Conservation (phyloP, 2,329 filamentous ascomycete genomes). For the Neopestalotiopsis sp. region DNA sequence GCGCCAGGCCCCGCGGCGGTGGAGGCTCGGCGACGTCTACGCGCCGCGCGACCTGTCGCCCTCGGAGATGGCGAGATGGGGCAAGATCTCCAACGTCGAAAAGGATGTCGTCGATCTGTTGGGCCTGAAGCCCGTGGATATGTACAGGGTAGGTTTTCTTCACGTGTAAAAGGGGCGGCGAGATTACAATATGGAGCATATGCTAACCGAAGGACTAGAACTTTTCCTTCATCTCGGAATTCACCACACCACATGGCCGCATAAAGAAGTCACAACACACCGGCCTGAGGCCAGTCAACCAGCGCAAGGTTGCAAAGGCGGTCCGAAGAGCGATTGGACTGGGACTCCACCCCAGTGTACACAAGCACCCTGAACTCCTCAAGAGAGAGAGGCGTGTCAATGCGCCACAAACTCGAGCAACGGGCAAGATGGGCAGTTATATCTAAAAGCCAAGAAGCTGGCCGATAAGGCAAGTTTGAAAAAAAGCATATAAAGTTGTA, state of each 20-base stretch:
- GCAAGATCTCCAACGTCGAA: slow-evolving; percentile 55
- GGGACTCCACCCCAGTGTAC: slow-evolving; percentile 89
- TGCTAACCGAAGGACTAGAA: slow-evolving; percentile 62
- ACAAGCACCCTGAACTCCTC: slow-evolving; percentile 85
- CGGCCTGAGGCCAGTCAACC: slow-evolving; percentile 84
- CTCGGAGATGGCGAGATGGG: slow-evolving; percentile 83
- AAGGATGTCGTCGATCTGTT: slow-evolving; percentile 80
- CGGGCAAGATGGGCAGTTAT: slow-evolving; percentile 19
- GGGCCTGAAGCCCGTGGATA: slow-evolving; percentile 77
- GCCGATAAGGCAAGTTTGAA: slow-evolving; percentile 21
- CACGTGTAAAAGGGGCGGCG: not conserved
- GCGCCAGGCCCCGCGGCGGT: slow-evolving; percentile 71
- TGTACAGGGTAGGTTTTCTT: slow-evolving; percentile 76
- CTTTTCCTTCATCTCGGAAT: slow-evolving; percentile 89
- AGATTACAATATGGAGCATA: not conserved
- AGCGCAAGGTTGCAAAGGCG: slow-evolving; percentile 91
- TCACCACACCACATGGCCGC: slow-evolving; percentile 81
- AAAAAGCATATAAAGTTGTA: slow-evolving; percentile 33
- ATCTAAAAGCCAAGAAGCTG: not conserved
- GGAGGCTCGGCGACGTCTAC: slow-evolving; percentile 83
- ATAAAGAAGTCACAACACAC: slow-evolving; percentile 81
- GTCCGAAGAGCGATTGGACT: slow-evolving; percentile 87
- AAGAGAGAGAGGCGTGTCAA: not conserved
- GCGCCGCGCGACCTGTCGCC: slow-evolving; percentile 84
- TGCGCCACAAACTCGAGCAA: not conserved